Conservation (phyloP, 2,329 filamentous ascomycete species). For the Fonsecaea erecta region DNA sequence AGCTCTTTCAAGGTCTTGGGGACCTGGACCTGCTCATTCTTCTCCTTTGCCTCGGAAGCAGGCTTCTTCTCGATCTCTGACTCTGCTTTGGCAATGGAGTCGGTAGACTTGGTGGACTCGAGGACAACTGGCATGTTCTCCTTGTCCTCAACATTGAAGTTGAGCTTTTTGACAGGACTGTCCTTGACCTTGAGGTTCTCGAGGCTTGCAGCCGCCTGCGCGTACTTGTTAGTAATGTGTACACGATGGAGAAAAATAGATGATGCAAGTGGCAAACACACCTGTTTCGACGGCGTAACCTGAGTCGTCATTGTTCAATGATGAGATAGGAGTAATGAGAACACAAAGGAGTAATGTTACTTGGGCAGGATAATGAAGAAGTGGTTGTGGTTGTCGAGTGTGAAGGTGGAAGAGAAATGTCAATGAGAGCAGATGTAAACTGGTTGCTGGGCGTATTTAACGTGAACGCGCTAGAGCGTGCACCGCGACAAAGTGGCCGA, state of each 20-base stretch:
- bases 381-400: slow-evolving; percentile 17
- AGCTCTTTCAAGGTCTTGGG: slow-evolving; percentile 65
- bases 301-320: slow-evolving; percentile 71
- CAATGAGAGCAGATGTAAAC: slow-evolving; percentile 23
- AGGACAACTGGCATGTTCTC: slow-evolving; percentile 71
- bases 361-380: slow-evolving; percentile 13
- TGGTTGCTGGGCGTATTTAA: slow-evolving; percentile 22
- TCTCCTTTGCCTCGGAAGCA: slow-evolving; percentile 52
- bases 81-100: slow-evolving; percentile 57
- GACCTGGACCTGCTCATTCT: slow-evolving; percentile 46
- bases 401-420: slow-evolving; percentile 27
- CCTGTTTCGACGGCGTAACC: slow-evolving; percentile 75
- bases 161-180: slow-evolving; percentile 86
- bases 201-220: slow-evolving; percentile 81
- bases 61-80: slow-evolving; percentile 64
- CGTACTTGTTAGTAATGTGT: slow-evolving; percentile 46
- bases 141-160: slow-evolving; percentile 72
- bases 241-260: slow-evolving; percentile 41
- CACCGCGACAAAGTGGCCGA: slow-evolving; percentile 11
- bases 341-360: slow-evolving; percentile 26
- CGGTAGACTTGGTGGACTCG: slow-evolving; percentile 58
- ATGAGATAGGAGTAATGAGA: slow-evolving; percentile 28
- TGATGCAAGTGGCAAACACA: slow-evolving; percentile 55
- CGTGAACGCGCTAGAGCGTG: slow-evolving; percentile 17
- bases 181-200: slow-evolving; percentile 86